Conservation (phyloP, 495 filamentous ascomycete genomes). For the Neurospora pannonica region DNA sequence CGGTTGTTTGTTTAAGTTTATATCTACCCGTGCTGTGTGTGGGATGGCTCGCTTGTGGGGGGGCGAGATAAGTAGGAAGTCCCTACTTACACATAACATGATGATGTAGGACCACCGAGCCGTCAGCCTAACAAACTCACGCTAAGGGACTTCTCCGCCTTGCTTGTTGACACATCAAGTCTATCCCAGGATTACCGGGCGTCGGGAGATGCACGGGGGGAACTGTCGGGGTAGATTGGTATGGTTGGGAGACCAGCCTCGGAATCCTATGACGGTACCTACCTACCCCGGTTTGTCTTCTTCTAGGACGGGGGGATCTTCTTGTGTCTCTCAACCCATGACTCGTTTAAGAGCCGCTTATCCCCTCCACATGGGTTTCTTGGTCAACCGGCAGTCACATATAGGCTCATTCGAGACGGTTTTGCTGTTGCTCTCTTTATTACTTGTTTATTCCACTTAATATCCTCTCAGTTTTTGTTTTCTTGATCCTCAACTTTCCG, state of each 20-base stretch:
- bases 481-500: background rate
- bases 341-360: background rate
- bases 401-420: background rate
- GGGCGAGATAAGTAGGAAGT: background rate
- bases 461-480: background rate
- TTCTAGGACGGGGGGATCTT: background rate
- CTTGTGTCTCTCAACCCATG: background rate
- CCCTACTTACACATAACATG: background rate
- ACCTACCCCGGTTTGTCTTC: background rate
- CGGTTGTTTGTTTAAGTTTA: background rate
- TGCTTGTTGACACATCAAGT: background rate
- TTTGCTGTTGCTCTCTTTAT: background rate
- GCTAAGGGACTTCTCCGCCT: background rate
- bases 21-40: background rate
- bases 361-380: background rate
- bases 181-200: background rate
- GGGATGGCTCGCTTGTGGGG: background rate
- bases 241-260: background rate
- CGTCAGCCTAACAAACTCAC: background rate
- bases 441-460: background rate
- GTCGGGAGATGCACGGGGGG: background rate
- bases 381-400: background rate
- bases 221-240: background rate
- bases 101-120: background rate
- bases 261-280: background rate